These are phyloP conservation scores for Kodamaea kaohsiungensis DNA, from an alignment of 805 yeast species.

Conservation along the genomic window DNA sequence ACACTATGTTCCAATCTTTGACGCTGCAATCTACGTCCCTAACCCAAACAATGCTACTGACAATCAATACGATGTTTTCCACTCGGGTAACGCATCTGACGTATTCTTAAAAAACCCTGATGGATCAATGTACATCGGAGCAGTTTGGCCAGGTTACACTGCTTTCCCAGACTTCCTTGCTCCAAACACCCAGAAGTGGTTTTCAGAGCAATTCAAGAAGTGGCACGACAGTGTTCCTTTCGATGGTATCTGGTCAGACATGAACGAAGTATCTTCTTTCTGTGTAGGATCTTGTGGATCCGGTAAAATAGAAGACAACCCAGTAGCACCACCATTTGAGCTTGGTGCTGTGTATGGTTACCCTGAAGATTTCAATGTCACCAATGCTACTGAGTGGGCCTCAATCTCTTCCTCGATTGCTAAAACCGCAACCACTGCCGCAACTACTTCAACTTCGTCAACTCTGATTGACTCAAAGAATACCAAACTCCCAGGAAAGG, in stretches of 20 bases:
- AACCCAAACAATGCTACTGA: slow-evolving; percentile 22
- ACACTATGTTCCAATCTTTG: slow-evolving; percentile 27
- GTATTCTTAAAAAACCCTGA: slow-evolving; percentile 25
- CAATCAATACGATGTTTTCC: slow-evolving; percentile 18
- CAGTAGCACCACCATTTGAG: slow-evolving; percentile 19
- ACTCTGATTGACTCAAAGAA: slow-evolving; percentile 15
- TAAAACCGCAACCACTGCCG: slow-evolving; percentile 12
- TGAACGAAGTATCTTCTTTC: slow-evolving; percentile 30
- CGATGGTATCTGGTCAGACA: slow-evolving; percentile 26
- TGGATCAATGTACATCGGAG: slow-evolving; percentile 29
- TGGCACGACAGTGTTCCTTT: slow-evolving; percentile 21
- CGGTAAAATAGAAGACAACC: slow-evolving; percentile 18
- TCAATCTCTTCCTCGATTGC: slow-evolving; percentile 15
- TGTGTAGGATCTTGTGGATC: slow-evolving; percentile 34
- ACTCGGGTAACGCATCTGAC: slow-evolving; percentile 18
- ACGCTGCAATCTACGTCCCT: slow-evolving; percentile 28
- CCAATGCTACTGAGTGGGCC: slow-evolving; percentile 19
- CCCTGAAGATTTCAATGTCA: slow-evolving; percentile 18
- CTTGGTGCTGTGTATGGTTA: slow-evolving; percentile 13
- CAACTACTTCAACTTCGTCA: slow-evolving; percentile 12
- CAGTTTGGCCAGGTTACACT: slow-evolving; percentile 33
- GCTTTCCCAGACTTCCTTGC: slow-evolving; percentile 31
- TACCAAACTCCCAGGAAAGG: slow-evolving; percentile 22
- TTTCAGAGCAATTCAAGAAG: slow-evolving; percentile 21
- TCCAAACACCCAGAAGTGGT: slow-evolving; percentile 19